Percentiles rank a stretch among this genome's conserved stretches.
Conservation (phyloP, 257 asterid species). For the Solanum chilense region DNA sequence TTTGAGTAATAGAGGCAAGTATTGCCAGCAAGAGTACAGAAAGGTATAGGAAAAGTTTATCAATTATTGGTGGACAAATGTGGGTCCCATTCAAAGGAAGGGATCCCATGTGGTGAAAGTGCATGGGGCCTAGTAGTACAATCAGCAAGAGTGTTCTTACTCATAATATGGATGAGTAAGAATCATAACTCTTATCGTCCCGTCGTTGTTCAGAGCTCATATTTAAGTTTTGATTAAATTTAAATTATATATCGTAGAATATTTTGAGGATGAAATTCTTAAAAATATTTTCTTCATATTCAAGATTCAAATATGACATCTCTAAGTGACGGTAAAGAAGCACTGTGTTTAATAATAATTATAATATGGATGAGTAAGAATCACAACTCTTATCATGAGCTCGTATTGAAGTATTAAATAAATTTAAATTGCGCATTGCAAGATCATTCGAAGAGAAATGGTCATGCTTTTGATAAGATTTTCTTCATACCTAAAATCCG, state of each 20-base stretch:
- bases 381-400: neutral
- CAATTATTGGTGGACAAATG: neutral
- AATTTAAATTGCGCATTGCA: neutral
- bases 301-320: neutral
- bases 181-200: neutral
- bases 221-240: too few species aligned
- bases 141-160: neutral
- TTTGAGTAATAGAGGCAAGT: neutral
- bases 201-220: neutral
- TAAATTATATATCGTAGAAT: too few species aligned
- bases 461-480: neutral
- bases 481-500: fast-evolving
- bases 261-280: too few species aligned
- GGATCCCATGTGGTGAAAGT: neutral
- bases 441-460: fast-evolving
- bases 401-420: too few species aligned
- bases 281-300: too few species aligned
- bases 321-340: too few species aligned
- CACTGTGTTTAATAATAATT: neutral
- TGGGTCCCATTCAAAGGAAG: neutral
- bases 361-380: neutral
- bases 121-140: neutral
- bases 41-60: neutral
- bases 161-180: neutral
- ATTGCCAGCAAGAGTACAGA: neutral